phyloP scores from a whole-genome alignment of 73 alveolate genomes.

The Vitrella brassicaformis region DNA sequence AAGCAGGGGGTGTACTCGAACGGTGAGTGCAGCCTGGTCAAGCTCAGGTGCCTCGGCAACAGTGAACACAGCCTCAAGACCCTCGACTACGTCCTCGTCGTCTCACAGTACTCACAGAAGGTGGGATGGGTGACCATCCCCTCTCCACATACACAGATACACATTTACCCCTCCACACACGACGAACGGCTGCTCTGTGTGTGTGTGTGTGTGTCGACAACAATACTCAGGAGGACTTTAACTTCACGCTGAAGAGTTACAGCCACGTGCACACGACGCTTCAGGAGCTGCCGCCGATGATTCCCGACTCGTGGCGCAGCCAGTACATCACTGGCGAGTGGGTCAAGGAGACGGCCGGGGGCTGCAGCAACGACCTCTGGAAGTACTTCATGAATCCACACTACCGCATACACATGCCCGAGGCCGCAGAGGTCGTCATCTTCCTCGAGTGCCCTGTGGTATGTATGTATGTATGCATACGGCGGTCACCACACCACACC shows the following conservation, averaged over 20 bases:
- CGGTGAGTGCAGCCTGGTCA: slow-evolving; percentile 1
- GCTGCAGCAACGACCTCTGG: neutral
- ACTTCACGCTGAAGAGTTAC: neutral
- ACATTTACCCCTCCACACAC: too few relatives aligned
- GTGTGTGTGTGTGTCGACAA: neutral
- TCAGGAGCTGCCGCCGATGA: neutral
- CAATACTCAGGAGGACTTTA: neutral
- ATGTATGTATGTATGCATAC: too few relatives aligned
- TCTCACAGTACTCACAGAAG: slow-evolving; percentile 1
- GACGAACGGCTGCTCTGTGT: neutral
- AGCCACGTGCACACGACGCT: neutral
- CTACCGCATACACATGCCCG: neutral
- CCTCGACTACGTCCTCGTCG: neutral
- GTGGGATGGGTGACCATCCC: neutral
- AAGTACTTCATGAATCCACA: neutral
- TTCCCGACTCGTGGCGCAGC: neutral
- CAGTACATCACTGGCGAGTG: neutral
- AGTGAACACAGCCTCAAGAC: neutral
- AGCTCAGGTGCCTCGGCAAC: neutral
- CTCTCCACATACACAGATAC: neutral
- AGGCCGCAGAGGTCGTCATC: neutral
- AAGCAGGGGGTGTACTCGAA: neutral
- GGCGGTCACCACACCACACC: too few relatives aligned
- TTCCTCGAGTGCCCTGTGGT: slow-evolving; percentile 1
- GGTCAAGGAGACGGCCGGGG: neutral